Percentiles rank a stretch among this genome's conserved stretches.
phyloP scores from a whole-genome alignment of 768 basidiomycete species.

The Suillus paluster region DNA sequence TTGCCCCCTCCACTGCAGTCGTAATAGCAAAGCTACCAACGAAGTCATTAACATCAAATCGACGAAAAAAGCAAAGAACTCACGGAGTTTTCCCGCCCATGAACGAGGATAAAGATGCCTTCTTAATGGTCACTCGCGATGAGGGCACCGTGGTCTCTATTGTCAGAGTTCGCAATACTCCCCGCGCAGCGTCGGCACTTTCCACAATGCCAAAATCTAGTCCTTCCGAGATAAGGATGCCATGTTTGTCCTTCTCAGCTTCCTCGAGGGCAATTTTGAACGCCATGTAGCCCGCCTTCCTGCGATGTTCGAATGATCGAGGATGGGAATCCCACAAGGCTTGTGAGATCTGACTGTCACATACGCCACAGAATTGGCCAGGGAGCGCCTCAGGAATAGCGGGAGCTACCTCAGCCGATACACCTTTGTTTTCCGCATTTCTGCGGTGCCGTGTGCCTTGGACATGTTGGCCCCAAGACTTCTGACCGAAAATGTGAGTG shows the following conservation, averaged over 20 bases:
- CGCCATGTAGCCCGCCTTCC: conserved; percentile 41
- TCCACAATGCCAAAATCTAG: conserved; percentile 59
- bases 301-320: conserved; percentile 34
- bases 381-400: conserved; percentile 28
- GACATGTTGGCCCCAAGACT: conserved; percentile 33
- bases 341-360: conserved; percentile 34
- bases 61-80: neutral
- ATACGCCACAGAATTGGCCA: conserved; percentile 33
- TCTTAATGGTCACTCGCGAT: conserved; percentile 15
- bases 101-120: conserved; percentile 12
- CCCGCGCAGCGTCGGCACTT: conserved; percentile 28
- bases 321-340: conserved; percentile 42
- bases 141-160: conserved; percentile 17
- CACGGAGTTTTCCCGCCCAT: conserved; percentile 5
- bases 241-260: conserved; percentile 59
- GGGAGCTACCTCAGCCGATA: conserved; percentile 36
- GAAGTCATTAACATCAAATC: neutral
- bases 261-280: conserved; percentile 52
- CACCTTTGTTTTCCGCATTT: conserved; percentile 17
- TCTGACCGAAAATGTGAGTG: conserved; percentile 10
- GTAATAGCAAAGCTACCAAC: conserved; percentile 6
- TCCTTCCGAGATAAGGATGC: conserved; percentile 46
- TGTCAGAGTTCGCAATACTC: conserved; percentile 13
- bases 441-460: conserved; percentile 20
- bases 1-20: neutral